Conservation (phyloP, 805 yeast genomes). For the Candida takata region DNA sequence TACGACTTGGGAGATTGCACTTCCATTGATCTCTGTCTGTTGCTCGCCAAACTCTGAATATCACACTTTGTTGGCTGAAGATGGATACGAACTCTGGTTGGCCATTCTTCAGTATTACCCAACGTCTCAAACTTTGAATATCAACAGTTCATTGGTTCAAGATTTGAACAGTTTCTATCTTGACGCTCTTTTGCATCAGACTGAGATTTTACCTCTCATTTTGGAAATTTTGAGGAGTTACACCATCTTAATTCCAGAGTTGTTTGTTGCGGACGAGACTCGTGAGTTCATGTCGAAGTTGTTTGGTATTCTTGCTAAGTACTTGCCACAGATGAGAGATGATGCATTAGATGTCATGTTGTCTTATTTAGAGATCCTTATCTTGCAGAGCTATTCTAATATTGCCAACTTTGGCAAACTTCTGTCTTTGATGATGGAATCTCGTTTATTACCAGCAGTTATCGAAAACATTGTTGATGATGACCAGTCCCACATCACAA, state of each 20-base stretch:
- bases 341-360: constrained; percentile 55
- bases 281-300: constrained; percentile 31
- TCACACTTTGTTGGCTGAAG: constrained; percentile 63
- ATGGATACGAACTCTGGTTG: constrained; percentile 83
- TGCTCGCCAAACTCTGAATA: constrained; percentile 55
- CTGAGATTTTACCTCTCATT: constrained; percentile 65
- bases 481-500: constrained; percentile 26
- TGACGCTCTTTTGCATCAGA: constrained; percentile 56
- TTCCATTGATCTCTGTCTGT: constrained; percentile 57
- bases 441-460: constrained; percentile 22
- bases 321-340: constrained; percentile 58
- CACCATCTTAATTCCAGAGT: constrained; percentile 38
- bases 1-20: constrained; percentile 45
- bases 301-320: constrained; percentile 44
- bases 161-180: constrained; percentile 32
- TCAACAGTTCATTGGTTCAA: constrained; percentile 14
- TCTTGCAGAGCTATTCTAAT: constrained; percentile 21
- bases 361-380: constrained; percentile 45
- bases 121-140: constrained; percentile 6
- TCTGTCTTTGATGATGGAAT: constrained; percentile 20
- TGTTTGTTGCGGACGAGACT: constrained; percentile 29
- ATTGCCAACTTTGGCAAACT: constrained; percentile 15
- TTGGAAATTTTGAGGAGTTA: constrained; percentile 60
- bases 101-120: constrained; percentile 60
- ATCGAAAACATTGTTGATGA: constrained; percentile 24